Evolutionary conservation across 257 asterid species (phyloP).

Genomic region (Lycium ferocissimum): DNA sequence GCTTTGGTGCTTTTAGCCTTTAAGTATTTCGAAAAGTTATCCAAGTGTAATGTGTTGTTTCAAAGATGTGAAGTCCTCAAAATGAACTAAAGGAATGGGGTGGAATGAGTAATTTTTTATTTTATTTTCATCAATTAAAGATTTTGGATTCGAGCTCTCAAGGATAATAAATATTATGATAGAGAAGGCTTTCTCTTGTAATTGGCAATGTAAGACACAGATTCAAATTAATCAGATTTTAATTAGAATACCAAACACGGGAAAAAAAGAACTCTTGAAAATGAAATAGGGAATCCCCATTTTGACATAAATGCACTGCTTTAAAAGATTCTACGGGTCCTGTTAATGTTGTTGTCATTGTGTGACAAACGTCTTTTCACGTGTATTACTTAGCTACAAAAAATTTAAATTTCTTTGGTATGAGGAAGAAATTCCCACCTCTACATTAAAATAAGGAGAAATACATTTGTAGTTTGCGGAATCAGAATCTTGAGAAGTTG

Average conservation of each 20-base stretch:
- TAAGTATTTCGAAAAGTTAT: background rate
- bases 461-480: too few species aligned
- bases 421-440: background rate
- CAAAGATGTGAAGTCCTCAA: background rate
- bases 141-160: too few species aligned
- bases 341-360: background rate
- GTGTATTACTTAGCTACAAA: background rate
- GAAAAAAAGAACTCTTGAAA: too few species aligned
- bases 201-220: too few species aligned
- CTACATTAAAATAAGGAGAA: background rate
- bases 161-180: too few species aligned
- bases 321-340: background rate
- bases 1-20: constrained; percentile 1
- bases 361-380: background rate
- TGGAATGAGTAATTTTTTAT: background rate
- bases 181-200: too few species aligned
- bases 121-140: too few species aligned
- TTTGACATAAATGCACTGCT: background rate
- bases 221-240: too few species aligned
- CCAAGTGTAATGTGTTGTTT: background rate
- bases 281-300: background rate
- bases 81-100: background rate
- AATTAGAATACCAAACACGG: too few species aligned
- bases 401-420: too few species aligned
- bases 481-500: too few species aligned